These are phyloP conservation scores for Inga oerstediana DNA, from an alignment of 306 rosid species.

Conservation along the genomic window DNA sequence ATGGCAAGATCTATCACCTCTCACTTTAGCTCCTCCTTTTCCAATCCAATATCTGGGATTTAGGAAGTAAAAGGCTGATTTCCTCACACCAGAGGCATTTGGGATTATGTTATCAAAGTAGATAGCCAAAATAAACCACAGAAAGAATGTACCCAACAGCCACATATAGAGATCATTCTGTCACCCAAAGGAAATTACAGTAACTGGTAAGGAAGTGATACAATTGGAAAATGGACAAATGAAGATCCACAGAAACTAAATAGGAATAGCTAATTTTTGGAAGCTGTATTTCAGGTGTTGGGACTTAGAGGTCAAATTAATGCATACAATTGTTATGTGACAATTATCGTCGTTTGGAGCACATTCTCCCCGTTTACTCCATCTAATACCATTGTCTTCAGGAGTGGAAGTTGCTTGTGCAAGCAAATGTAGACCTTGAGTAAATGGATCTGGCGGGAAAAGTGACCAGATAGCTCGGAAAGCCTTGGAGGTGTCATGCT, in stretches of 20 bases:
- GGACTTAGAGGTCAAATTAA: constrained; percentile 28
- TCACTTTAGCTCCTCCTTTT: constrained; percentile 68
- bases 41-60: constrained; percentile 79
- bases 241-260: constrained; percentile 15
- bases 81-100: constrained; percentile 85
- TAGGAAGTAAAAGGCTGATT: constrained; percentile 72
- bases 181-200: constrained; percentile 31
- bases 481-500: not conserved
- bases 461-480: constrained; percentile 62
- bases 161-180: constrained; percentile 76
- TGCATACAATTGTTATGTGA: constrained; percentile 71
- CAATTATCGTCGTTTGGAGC: constrained; percentile 46
- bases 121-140: constrained; percentile 85
- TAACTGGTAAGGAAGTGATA: constrained; percentile 5
- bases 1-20: constrained; percentile 52
- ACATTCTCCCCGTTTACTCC: constrained; percentile 71
- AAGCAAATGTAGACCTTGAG: constrained; percentile 64
- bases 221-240: constrained; percentile 16
- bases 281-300: not conserved
- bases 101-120: constrained; percentile 90
- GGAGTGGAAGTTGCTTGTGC: constrained; percentile 57
- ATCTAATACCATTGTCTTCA: constrained; percentile 68
- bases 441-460: constrained; percentile 86
- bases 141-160: constrained; percentile 68
- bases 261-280: constrained; percentile 21